phyloP scores from a whole-genome alignment of 2,329 filamentous ascomycete genomes.

The Neophaeococcomyces aloes region DNA sequence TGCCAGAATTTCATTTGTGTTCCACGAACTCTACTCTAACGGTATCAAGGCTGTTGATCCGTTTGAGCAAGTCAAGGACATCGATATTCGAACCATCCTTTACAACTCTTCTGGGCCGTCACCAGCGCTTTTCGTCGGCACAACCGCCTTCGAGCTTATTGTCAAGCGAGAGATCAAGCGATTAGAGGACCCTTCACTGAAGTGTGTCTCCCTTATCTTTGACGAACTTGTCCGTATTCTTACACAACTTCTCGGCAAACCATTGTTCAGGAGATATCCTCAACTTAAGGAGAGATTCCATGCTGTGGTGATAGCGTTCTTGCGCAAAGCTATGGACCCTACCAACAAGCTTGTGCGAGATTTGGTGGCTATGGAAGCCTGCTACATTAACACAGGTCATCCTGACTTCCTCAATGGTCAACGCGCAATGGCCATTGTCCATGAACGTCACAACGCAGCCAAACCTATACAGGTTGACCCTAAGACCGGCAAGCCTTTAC shows the following conservation, averaged over 20 bases:
- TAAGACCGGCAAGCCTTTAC: constrained; percentile 92
- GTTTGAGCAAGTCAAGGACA: constrained; percentile 94
- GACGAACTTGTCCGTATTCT: constrained; percentile 95
- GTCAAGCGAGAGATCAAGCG: constrained; percentile 98
- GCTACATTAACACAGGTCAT: constrained; percentile 97
- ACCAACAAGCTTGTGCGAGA: constrained; percentile 95
- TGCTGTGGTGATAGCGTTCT: constrained; percentile 80
- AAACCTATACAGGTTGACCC: constrained; percentile 94
- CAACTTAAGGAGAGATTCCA: constrained; percentile 94
- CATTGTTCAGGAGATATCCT: constrained; percentile 88
- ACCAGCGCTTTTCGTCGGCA: constrained; percentile 91
- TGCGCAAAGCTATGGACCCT: constrained; percentile 97
- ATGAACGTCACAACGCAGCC: constrained; percentile 70
- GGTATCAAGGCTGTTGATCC: constrained; percentile 96
- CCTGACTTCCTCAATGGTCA: constrained; percentile 96
- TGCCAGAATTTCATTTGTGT: constrained; percentile 97
- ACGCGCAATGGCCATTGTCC: constrained; percentile 94
- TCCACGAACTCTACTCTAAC: constrained; percentile 96
- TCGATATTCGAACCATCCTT: constrained; percentile 90
- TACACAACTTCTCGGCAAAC: constrained; percentile 76
- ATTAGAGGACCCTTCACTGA: constrained; percentile 88
- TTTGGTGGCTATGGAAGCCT: constrained; percentile 87
- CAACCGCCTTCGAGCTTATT: constrained; percentile 95
- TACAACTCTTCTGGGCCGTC: constrained; percentile 99
- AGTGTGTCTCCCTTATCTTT: constrained; percentile 94